Conservation (phyloP, 768 basidiomycete species). For the Coprinopsis strossmayeri region DNA sequence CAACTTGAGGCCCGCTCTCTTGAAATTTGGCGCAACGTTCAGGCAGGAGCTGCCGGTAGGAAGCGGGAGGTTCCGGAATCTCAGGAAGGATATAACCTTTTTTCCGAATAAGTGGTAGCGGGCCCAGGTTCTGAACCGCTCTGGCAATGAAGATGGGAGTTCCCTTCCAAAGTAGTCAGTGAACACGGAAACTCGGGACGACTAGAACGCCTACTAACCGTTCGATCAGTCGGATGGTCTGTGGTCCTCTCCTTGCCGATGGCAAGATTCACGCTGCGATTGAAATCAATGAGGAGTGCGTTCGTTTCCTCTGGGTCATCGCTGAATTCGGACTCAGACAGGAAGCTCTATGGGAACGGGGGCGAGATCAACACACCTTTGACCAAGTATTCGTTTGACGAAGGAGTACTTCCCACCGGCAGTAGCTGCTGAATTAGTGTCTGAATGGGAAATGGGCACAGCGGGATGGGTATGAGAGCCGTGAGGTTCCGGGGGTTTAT, state of each 20-base stretch:
- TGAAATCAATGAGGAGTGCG: slow-evolving; percentile 4
- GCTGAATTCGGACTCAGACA: background rate
- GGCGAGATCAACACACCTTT: background rate
- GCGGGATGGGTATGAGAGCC: no score
- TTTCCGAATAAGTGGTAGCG: background rate
- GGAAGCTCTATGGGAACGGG: no score
- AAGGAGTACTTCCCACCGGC: background rate
- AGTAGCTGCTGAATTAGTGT: no score
- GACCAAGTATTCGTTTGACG: background rate
- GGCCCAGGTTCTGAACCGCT: background rate
- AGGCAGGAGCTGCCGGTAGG: background rate
- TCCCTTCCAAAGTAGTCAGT: background rate
- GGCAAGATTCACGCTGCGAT: no score
- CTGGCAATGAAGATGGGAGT: slow-evolving; percentile 1
- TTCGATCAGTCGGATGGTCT: no score
- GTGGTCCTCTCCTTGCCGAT: no score
- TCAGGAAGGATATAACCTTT: no score
- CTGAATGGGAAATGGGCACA: no score
- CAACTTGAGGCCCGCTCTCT: background rate
- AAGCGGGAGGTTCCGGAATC: background rate
- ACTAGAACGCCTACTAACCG: no score
- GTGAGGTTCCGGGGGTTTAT: no score
- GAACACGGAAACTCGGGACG: no score
- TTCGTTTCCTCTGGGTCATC: background rate
- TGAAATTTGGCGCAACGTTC: background rate